A percentile compares a stretch with the other conserved stretches of the same genome.
Conservation (phyloP, 108 stramenopile genomes). For the Pseudonitzschia delicatissima region DNA sequence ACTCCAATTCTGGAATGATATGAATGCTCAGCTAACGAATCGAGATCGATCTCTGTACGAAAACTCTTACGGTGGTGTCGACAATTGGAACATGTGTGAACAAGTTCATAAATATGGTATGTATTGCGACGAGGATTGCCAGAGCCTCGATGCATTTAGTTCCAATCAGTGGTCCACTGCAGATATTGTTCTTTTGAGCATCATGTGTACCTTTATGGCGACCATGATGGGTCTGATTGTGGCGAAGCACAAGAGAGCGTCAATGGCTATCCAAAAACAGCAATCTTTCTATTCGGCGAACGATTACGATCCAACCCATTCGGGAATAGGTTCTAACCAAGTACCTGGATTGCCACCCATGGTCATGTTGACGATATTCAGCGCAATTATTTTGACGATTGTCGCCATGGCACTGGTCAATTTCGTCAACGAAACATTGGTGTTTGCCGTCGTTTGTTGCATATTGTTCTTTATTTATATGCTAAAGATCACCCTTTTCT, state of each 20-base stretch:
- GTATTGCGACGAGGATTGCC: constrained; percentile 82
- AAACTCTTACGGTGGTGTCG: constrained; percentile 48
- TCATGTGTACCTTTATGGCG: constrained; percentile 82
- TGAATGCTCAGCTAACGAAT: constrained; percentile 14
- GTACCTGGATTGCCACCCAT: constrained; percentile 66
- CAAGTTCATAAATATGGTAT: constrained; percentile 77
- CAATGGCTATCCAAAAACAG: constrained; percentile 27
- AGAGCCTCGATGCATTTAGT: constrained; percentile 71
- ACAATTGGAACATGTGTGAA: constrained; percentile 84
- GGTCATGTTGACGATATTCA: constrained; percentile 72
- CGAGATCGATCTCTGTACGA: constrained; percentile 34
- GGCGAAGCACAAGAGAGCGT: constrained; percentile 72
- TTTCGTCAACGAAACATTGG: constrained; percentile 84
- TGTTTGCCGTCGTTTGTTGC: constrained; percentile 82
- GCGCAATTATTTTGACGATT: constrained; percentile 54
- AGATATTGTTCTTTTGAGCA: constrained; percentile 75
- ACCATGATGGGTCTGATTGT: constrained; percentile 84
- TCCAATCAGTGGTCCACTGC: constrained; percentile 78
- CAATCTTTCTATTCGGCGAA: constrained; percentile 21
- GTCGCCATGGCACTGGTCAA: constrained; percentile 66
- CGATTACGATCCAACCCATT: constrained; percentile 3
- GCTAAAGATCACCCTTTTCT: constrained; percentile 87
- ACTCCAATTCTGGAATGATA: constrained; percentile 43
- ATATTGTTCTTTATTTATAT: constrained; percentile 85
- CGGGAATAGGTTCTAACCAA: background rate